phyloP scores from a whole-genome alignment of 2,329 filamentous ascomycete genomes.

The Calonectria honghensis region DNA sequence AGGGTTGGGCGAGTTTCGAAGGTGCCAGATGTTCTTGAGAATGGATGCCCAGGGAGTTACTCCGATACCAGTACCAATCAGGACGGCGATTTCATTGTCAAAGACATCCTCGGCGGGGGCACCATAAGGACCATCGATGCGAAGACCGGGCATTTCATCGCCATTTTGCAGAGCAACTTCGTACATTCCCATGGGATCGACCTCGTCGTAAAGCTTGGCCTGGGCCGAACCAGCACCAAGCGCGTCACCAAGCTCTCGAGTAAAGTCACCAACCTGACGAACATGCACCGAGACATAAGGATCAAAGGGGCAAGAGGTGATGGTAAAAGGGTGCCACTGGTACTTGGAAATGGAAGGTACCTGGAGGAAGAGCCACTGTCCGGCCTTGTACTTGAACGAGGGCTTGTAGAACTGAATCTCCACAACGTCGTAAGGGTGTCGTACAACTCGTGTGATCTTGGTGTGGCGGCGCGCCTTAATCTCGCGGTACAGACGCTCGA shows the following conservation, averaged over 20 bases:
- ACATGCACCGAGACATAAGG: slow-evolving; percentile 96
- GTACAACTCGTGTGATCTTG: slow-evolving; percentile 93
- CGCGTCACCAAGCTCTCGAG: slow-evolving; percentile 92
- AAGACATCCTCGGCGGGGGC: slow-evolving; percentile 98
- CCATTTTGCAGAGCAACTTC: slow-evolving; percentile 96
- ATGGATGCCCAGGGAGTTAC: slow-evolving; percentile 92
- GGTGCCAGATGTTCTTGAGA: slow-evolving; percentile 98
- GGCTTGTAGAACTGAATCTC: slow-evolving; percentile 98
- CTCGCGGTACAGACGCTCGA: slow-evolving; percentile 93
- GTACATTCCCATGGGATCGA: slow-evolving; percentile 97
- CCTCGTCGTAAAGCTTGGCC: slow-evolving; percentile 90
- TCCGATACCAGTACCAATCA: slow-evolving; percentile 91
- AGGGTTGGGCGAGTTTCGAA: slow-evolving; percentile 91
- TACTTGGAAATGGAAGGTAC: slow-evolving; percentile 90
- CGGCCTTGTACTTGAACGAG: slow-evolving; percentile 97
- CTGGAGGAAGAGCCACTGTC: slow-evolving; percentile 98
- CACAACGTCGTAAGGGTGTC: slow-evolving; percentile 96
- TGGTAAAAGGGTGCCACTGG: slow-evolving; percentile 99
- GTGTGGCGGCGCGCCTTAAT: slow-evolving; percentile 88
- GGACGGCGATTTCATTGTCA: slow-evolving; percentile 90
- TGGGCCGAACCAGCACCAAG: slow-evolving; percentile 94
- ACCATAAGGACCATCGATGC: slow-evolving; percentile 96
- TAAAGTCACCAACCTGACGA: slow-evolving; percentile 97
- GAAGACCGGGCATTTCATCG: slow-evolving; percentile 91
- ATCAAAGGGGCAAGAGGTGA: slow-evolving; percentile 97